Evolutionary conservation across 2,329 filamentous ascomycete species (phyloP), one percentile per base, ranked within the genome.

Genomic region (Fusarium mexicanum): DNA sequence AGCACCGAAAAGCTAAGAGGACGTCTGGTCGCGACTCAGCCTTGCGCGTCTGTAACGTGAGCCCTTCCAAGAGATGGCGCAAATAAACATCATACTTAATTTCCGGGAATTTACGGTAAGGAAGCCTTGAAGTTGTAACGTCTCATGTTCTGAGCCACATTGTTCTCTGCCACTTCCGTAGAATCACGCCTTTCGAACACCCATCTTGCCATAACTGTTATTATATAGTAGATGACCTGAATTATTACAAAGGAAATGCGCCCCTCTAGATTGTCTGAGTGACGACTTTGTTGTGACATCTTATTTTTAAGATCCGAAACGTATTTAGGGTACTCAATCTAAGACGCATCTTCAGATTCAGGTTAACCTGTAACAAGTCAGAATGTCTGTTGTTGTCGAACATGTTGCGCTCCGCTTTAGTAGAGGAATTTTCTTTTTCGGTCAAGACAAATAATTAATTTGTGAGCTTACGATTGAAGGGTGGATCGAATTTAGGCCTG

Each of bases 211-310:
- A 41, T 41, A 8, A 17, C 5, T 37, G 9, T 33, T 33, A 7
- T 33, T 33, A 33, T 37, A 2, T n/a, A 0, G 40, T 8, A 43
- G 8, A 41, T 40, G 20, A 40, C 22, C 18, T 7, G 22, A 22
- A 38, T 40, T 41, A 13, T 41, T 14, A 5, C 8, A 9, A n/a
- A 41, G 13, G 22, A 7, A 41, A 41, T n/a, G 8, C 2, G 20
- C 8, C 7, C 40, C 40, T 22, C 22, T 14, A 16, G 13, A 43
- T 43, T 14, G 22, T n/a, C 40, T 43, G 40, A 43, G 13, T n/a
- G 8, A n/a, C 13, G 5, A n/a, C n/a, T 8, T 41, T 5, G 12
- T 8, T 3, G 12, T n/a, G 40, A n/a, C 7, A 41, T n/a, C 1
- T 14, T n/a, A 14, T 41, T 9, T 37, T 38, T 6, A 18, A 38